phyloP scores from a whole-genome alignment of 2,329 filamentous ascomycete genomes.

The Acrocalymma vagum region DNA sequence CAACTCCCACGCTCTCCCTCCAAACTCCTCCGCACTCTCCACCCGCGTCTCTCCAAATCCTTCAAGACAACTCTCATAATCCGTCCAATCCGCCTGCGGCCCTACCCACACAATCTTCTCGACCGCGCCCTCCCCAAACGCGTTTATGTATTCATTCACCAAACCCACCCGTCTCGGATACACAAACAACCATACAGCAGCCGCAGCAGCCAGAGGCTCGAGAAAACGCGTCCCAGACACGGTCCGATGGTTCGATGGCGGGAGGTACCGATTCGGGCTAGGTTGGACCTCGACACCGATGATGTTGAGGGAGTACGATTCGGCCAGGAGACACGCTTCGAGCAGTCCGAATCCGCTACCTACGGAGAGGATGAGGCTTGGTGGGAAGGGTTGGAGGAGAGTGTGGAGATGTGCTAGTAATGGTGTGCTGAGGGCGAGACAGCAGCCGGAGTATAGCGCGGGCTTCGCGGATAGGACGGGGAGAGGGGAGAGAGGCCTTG shows the following conservation, averaged over 20 bases:
- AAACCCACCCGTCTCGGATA: slow-evolving; percentile 61
- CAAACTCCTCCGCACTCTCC: slow-evolving; percentile 31
- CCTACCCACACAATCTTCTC: slow-evolving; percentile 53
- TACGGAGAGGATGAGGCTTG: slow-evolving; percentile 50
- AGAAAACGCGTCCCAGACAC: slow-evolving; percentile 57
- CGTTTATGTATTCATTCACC: slow-evolving; percentile 54
- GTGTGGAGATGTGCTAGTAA: slow-evolving; percentile 34
- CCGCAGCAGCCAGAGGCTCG: slow-evolving; percentile 51
- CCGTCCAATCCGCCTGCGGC: slow-evolving; percentile 52
- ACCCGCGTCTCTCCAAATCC: slow-evolving; percentile 24
- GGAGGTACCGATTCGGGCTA: slow-evolving; percentile 56
- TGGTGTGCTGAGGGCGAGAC: slow-evolving; percentile 43
- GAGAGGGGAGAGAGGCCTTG: slow-evolving; percentile 5
- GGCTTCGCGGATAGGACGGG: slow-evolving; percentile 30
- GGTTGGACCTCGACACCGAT: slow-evolving; percentile 59
- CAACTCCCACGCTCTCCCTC: slow-evolving; percentile 44
- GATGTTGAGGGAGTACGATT: slow-evolving; percentile 37
- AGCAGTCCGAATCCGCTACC: slow-evolving; percentile 62
- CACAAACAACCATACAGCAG: slow-evolving; percentile 60
- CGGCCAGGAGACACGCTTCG: slow-evolving; percentile 51
- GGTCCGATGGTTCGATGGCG: slow-evolving; percentile 49
- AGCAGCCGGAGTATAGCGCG: slow-evolving; percentile 40
- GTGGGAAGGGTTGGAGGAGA: slow-evolving; percentile 32
- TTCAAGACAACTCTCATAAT: slow-evolving; percentile 38
- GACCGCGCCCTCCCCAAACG: slow-evolving; percentile 37